Evolutionary conservation across 257 asterid genomes (phyloP).

Genomic region (Cordia subcordata): DNA sequence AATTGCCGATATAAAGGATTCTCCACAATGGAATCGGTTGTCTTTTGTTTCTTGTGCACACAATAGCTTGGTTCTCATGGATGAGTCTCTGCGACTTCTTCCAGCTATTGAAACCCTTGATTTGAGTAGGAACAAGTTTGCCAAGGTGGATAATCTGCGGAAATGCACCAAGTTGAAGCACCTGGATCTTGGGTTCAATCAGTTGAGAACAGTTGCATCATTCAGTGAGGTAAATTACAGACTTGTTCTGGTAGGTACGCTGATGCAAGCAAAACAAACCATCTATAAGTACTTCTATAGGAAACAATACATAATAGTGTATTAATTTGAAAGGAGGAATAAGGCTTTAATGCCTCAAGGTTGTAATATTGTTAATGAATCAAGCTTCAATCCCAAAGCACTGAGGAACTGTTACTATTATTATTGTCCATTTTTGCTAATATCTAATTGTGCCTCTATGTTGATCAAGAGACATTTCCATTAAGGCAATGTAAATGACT

Average conservation of each 20-base stretch:
- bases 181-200: conserved; percentile 88
- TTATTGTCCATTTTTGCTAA: no score
- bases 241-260: background rate
- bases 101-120: conserved; percentile 90
- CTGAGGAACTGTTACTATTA: no score
- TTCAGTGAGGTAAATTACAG: conserved; percentile 60
- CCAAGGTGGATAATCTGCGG: conserved; percentile 85
- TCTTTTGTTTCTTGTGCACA: conserved; percentile 86
- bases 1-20: conserved; percentile 77
- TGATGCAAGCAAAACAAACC: no score
- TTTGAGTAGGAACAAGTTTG: conserved; percentile 84
- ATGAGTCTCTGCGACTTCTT: conserved; percentile 92
- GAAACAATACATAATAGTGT: no score
- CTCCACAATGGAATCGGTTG: conserved; percentile 83
- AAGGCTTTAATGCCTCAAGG: no score
- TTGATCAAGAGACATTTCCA: no score
- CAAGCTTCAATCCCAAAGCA: no score
- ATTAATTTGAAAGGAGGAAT: no score
- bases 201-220: conserved; percentile 72
- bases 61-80: conserved; percentile 85
- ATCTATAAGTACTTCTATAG: no score
- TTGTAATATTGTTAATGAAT: no score
- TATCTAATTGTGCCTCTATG: no score
- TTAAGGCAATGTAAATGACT: no score
- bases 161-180: conserved; percentile 79